A percentile compares a stretch with the other conserved stretches of the same genome.
Evolutionary conservation across 306 rosid genomes (phyloP).

Genomic region (Rubus idaeus): DNA sequence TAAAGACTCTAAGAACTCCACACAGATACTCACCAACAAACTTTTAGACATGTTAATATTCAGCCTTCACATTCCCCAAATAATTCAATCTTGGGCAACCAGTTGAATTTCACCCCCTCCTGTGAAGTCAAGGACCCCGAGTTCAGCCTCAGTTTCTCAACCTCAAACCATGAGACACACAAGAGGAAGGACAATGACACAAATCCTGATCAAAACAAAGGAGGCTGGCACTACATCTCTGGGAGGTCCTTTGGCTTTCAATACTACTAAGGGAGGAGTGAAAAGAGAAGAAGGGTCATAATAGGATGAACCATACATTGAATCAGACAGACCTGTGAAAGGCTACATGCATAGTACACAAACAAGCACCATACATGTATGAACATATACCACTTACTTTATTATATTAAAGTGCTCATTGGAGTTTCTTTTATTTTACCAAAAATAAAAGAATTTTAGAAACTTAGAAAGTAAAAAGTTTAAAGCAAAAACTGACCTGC

Average conservation of each 20-base stretch:
- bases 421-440: not conserved
- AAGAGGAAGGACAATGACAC: not conserved
- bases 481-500: constrained; percentile 57
- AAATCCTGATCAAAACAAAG: not conserved
- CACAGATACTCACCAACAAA: too few species aligned
- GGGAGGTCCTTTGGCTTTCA: too few species aligned
- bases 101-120: too few species aligned
- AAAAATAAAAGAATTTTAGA: constrained; percentile 3
- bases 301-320: not conserved
- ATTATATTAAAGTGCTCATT: not conserved
- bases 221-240: too few species aligned
- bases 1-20: too few species aligned
- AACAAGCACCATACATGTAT: not conserved
- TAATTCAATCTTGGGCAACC: too few species aligned
- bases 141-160: not conserved
- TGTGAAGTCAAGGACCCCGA: too few species aligned
- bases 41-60: too few species aligned
- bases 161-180: not conserved
- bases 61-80: too few species aligned
- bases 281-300: too few species aligned
- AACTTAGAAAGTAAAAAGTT: constrained; percentile 11
- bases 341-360: not conserved
- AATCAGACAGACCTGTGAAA: not conserved
- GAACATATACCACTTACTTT: not conserved
- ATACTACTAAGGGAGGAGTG: too few species aligned